phyloP scores from a whole-genome alignment of 1,284 basidiomycete genomes.

The Sanghuangporus sanghuang region DNA sequence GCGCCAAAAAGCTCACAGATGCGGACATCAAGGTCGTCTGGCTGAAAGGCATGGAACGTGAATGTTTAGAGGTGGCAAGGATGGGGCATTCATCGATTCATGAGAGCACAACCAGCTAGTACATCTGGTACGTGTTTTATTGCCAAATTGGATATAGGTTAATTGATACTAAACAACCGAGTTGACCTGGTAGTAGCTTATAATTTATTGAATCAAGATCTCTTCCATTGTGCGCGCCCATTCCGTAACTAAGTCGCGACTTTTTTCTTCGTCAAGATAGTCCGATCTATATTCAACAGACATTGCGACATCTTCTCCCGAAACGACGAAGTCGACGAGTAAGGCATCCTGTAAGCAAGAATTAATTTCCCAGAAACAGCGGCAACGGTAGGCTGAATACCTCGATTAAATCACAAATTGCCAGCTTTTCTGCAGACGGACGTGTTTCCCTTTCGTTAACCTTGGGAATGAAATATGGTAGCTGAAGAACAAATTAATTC shows the following conservation, averaged over 20 bases:
- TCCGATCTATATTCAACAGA: conserved; percentile 34
- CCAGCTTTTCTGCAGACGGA: conserved; percentile 20
- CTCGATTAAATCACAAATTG: conserved; percentile 25
- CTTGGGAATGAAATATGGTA: conserved; percentile 31
- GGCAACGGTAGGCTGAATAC: conserved; percentile 17
- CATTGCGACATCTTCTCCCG: conserved; percentile 34
- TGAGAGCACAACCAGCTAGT: neutral
- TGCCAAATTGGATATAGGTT: neutral
- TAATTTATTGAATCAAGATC: conserved; percentile 2
- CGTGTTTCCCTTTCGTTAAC: neutral
- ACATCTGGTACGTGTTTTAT: neutral
- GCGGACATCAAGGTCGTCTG: conserved; percentile 77
- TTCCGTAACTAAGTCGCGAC: conserved; percentile 22
- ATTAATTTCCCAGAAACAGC: conserved; percentile 16
- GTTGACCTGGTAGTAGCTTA: neutral
- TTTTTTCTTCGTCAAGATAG: conserved; percentile 29
- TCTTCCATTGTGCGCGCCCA: conserved; percentile 27
- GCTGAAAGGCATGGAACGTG: conserved; percentile 63
- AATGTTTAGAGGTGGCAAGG: conserved; percentile 76
- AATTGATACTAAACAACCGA: neutral
- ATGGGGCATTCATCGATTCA: neutral
- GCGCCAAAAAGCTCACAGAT: conserved; percentile 69
- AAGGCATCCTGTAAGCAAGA: conserved; percentile 35
- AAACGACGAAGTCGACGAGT: conserved; percentile 37
- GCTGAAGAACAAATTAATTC: conserved; percentile 21